Percentiles rank a stretch among this genome's conserved stretches.
Conservation (phyloP, 768 basidiomycete species). For the Cubamyces lactineus region DNA sequence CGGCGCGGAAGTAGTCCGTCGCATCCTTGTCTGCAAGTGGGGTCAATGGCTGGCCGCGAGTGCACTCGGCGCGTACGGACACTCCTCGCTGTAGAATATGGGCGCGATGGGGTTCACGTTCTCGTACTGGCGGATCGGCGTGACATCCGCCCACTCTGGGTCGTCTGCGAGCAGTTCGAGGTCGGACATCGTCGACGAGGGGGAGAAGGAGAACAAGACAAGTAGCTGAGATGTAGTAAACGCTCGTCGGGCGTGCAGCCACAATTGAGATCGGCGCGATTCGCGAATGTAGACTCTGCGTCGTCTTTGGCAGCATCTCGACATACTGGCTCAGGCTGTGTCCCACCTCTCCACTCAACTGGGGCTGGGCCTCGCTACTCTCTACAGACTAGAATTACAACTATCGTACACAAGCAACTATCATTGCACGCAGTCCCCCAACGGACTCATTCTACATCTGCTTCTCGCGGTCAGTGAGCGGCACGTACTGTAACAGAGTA, state of each 20-base stretch:
- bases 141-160: conserved; percentile 80
- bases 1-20: conserved; percentile 88
- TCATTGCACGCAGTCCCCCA: neutral
- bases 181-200: conserved; percentile 26
- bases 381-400: neutral
- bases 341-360: too few relatives aligned
- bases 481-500: conserved; percentile 57
- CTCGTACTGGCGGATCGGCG: conserved; percentile 82
- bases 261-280: neutral
- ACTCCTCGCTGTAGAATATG: conserved; percentile 89
- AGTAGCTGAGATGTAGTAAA: neutral
- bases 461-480: conserved; percentile 60
- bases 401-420: neutral
- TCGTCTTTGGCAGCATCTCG: too few relatives aligned
- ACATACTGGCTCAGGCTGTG: too few relatives aligned
- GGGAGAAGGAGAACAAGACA: conserved; percentile 1
- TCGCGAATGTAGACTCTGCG: neutral
- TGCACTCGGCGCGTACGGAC: conserved; percentile 38
- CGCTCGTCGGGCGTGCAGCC: neutral
- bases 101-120: conserved; percentile 79
- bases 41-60: conserved; percentile 12
- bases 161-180: conserved; percentile 60
- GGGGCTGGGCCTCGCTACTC: neutral
- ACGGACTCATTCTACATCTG: conserved; percentile 5
- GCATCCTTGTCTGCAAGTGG: conserved; percentile 79